Evolutionary conservation across 202 grass and related monocot species (phyloP).

Genomic region (Brachypodium distachyon): DNA sequence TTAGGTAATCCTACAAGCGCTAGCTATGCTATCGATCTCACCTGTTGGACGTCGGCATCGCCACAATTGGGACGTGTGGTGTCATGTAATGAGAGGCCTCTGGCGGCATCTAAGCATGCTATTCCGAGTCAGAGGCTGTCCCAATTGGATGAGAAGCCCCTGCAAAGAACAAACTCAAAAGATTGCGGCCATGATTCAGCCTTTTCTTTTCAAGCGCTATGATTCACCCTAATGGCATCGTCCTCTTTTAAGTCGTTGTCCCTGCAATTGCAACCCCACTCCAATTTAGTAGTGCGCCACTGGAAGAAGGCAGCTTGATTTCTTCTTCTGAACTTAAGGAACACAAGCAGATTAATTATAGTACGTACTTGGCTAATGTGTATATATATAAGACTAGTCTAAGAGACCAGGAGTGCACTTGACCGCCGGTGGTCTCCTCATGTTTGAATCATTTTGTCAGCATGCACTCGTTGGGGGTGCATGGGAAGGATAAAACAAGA

Average conservation of each 20-base stretch:
- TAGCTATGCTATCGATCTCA: neutral
- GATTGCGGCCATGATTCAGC: neutral
- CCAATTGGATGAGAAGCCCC: slow-evolving; percentile 26
- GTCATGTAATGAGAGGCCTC: neutral
- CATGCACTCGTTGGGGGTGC: neutral
- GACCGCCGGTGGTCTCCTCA: neutral
- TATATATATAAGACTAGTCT: neutral
- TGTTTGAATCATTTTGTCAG: slow-evolving; percentile 27
- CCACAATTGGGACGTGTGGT: neutral
- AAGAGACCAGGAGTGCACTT: neutral
- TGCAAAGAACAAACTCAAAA: neutral
- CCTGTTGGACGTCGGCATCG: neutral
- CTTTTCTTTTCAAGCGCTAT: neutral
- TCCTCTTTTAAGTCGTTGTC: neutral
- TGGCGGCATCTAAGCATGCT: slow-evolving; percentile 14
- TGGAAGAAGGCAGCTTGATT: neutral
- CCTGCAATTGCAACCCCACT: slow-evolving; percentile 3
- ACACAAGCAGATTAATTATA: neutral
- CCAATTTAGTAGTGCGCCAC: neutral
- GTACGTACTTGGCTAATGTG: neutral
- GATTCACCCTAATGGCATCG: neutral
- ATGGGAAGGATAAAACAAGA: slow-evolving; percentile 27
- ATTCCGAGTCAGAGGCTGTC: slow-evolving; percentile 15
- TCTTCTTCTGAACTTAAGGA: no score
- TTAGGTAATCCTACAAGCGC: neutral